These are phyloP conservation scores for Ustilago lituana DNA, from an alignment of 1,284 basidiomycete genomes.

Conservation along the genomic window DNA sequence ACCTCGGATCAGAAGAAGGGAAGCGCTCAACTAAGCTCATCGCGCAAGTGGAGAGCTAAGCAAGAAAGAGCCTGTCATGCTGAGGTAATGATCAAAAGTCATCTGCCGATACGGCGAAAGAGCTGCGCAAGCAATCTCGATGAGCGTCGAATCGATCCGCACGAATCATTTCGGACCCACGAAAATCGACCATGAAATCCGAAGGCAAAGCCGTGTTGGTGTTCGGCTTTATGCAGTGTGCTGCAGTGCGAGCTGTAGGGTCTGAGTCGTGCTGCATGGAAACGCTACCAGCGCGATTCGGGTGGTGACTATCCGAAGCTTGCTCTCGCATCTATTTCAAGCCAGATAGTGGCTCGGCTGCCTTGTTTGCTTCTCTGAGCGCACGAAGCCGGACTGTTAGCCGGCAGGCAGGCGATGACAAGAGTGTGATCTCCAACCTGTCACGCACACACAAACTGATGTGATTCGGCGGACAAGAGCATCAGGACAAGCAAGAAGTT, in stretches of 20 bases:
- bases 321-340: background rate
- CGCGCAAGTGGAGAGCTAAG: constrained; percentile 17
- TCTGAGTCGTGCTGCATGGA: constrained; percentile 12
- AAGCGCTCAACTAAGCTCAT: constrained; percentile 19
- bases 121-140: no score
- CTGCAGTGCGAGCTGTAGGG: constrained; percentile 30
- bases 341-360: background rate
- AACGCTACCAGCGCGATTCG: constrained; percentile 2
- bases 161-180: background rate
- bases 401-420: constrained; percentile 11
- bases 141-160: no score
- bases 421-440: no score
- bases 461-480: no score
- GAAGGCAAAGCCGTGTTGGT: background rate
- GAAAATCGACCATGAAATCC: constrained; percentile 22
- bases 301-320: constrained; percentile 1
- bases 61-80: constrained; percentile 17
- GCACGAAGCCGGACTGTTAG: constrained; percentile 16
- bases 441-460: no score
- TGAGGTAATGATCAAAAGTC: constrained; percentile 1
- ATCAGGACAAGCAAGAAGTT: background rate
- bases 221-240: constrained; percentile 38
- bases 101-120: no score
- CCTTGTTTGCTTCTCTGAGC: background rate
- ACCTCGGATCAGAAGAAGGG: background rate